Evolutionary conservation across 1,284 basidiomycete genomes (phyloP).

Genomic region (Tylopilus sp.): DNA sequence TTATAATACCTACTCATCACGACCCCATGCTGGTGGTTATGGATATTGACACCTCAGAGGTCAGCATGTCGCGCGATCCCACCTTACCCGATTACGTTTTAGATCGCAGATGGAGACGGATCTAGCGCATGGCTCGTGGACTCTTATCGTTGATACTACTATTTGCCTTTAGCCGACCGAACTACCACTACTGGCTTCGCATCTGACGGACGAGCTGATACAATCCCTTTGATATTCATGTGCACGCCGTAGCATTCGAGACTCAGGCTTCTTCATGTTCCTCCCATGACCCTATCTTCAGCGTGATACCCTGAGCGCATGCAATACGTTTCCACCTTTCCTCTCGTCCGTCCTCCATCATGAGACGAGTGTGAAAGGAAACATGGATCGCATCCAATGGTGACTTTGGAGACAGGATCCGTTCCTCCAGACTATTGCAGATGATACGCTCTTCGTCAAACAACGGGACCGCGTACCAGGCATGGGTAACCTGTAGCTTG

Average conservation of each 20-base stretch:
- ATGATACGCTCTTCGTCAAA: constrained; percentile 34
- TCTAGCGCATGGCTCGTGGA: constrained; percentile 23
- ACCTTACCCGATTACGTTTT: neutral
- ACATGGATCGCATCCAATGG: constrained; percentile 18
- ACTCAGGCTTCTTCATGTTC: constrained; percentile 10
- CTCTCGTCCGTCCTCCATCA: constrained; percentile 26
- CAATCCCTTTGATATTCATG: neutral
- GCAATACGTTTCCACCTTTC: constrained; percentile 32
- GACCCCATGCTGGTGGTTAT: constrained; percentile 50
- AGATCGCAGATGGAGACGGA: constrained; percentile 43
- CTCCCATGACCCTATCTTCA: constrained; percentile 25
- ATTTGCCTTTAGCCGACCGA: neutral
- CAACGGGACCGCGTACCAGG: constrained; percentile 33
- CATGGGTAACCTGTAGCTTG: constrained; percentile 38
- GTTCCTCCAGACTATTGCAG: constrained; percentile 25
- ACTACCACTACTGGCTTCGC: neutral
- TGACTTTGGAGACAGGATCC: constrained; percentile 12
- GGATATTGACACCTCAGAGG: constrained; percentile 10
- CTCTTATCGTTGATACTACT: constrained; percentile 4
- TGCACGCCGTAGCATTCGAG: neutral
- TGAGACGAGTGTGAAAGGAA: constrained; percentile 28
- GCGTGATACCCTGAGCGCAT: constrained; percentile 14
- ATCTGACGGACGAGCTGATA: constrained; percentile 4
- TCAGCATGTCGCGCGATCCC: neutral
- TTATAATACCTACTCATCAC: constrained; percentile 23